A percentile compares a stretch with the other conserved stretches of the same genome.
These are phyloP conservation scores for Cladobotryum mycophilum DNA, from an alignment of 2,329 filamentous ascomycete genomes.

Conservation along the genomic window DNA sequence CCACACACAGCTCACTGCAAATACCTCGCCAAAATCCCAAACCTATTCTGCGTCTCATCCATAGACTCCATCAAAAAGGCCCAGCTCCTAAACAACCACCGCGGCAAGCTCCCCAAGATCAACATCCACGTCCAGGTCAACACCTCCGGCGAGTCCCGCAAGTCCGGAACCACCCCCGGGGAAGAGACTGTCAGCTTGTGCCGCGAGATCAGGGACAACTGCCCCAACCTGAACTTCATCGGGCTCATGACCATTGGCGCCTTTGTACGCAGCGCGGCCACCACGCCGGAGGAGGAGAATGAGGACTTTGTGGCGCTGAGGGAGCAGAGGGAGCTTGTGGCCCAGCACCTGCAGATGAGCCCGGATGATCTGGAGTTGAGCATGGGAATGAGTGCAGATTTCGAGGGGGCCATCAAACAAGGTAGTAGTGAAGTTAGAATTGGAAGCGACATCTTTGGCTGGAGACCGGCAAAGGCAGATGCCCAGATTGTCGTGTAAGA, in stretches of 20 bases:
- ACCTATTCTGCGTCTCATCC: constrained; percentile 86
- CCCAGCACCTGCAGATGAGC: constrained; percentile 39
- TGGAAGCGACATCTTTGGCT: constrained; percentile 89
- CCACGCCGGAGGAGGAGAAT: constrained; percentile 72
- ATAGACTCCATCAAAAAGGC: constrained; percentile 88
- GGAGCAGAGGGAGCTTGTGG: constrained; percentile 65
- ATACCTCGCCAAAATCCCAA: constrained; percentile 75
- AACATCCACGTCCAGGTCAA: constrained; percentile 90
- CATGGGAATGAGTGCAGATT: constrained; percentile 99
- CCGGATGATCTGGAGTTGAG: constrained; percentile 71
- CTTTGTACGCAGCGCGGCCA: constrained; percentile 74
- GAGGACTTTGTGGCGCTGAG: constrained; percentile 74
- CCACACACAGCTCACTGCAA: constrained; percentile 75
- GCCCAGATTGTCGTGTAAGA: constrained; percentile 57
- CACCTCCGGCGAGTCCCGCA: constrained; percentile 80
- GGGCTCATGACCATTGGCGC: constrained; percentile 98
- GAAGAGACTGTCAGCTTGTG: constrained; percentile 59
- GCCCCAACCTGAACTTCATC: constrained; percentile 65
- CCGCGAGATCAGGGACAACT: constrained; percentile 60
- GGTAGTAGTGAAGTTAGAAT: constrained; percentile 88
- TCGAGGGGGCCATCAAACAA: constrained; percentile 75
- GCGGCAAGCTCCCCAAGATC: constrained; percentile 47
- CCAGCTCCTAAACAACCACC: constrained; percentile 68
- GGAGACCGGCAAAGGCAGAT: constrained; percentile 71
- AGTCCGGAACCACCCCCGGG: constrained; percentile 72